phyloP scores from a whole-genome alignment of 768 basidiomycete species.

The Pulveroboletus sp. region DNA sequence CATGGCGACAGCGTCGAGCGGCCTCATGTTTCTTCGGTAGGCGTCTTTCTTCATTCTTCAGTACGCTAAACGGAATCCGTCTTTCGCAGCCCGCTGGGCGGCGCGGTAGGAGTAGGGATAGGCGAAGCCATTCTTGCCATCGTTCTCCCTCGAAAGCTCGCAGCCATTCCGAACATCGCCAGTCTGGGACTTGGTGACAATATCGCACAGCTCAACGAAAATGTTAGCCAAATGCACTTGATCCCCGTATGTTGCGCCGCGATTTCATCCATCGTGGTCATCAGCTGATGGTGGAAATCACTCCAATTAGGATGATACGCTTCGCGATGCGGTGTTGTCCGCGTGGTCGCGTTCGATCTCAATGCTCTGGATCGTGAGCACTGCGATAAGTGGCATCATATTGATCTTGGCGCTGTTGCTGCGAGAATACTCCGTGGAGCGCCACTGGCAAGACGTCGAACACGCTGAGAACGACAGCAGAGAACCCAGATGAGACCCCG shows the following conservation, averaged over 20 bases:
- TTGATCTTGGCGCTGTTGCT: slow-evolving; percentile 46
- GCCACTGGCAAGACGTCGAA: slow-evolving; percentile 40
- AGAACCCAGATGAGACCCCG: too few relatives aligned
- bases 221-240: slow-evolving; percentile 39
- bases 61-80: not conserved
- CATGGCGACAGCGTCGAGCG: slow-evolving; percentile 77
- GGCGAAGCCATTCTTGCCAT: slow-evolving; percentile 68
- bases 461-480: too few relatives aligned
- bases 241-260: slow-evolving; percentile 8
- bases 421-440: slow-evolving; percentile 55
- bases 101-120: slow-evolving; percentile 66
- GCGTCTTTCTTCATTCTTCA: not conserved
- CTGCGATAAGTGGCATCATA: slow-evolving; percentile 45
- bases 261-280: not conserved
- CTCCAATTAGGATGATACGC: not conserved
- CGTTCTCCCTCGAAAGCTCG: slow-evolving; percentile 38
- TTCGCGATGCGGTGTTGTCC: slow-evolving; percentile 43
- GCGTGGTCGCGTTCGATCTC: slow-evolving; percentile 62
- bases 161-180: slow-evolving; percentile 29
- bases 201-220: slow-evolving; percentile 41
- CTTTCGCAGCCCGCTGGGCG: slow-evolving; percentile 55
- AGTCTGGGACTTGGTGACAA: slow-evolving; percentile 32
- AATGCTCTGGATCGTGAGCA: slow-evolving; percentile 61
- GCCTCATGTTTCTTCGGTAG: slow-evolving; percentile 67
- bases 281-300: not conserved